Percentiles rank a stretch among this genome's conserved stretches.
These are phyloP conservation scores for Stemphylium beticola DNA, from an alignment of 2,329 filamentous ascomycete species.

Conservation along the genomic window DNA sequence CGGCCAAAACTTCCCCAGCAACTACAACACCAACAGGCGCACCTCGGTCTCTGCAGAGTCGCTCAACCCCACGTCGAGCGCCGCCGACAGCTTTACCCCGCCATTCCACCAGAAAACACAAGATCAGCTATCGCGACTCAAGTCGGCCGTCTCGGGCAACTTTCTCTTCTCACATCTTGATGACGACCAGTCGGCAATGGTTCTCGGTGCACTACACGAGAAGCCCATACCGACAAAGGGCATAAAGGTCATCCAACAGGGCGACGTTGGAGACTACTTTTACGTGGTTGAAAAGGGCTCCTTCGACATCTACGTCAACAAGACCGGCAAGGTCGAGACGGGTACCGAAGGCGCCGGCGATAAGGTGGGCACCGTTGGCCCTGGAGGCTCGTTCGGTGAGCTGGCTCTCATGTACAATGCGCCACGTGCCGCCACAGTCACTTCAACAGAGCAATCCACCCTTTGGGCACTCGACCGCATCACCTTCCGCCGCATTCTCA, in stretches of 20 bases:
- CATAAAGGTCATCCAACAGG: constrained; percentile 90
- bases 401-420: constrained; percentile 98
- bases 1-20: constrained; percentile 78
- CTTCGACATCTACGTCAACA: constrained; percentile 91
- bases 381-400: constrained; percentile 94
- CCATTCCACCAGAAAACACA: constrained; percentile 82
- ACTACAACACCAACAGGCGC: constrained; percentile 92
- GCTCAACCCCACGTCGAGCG: constrained; percentile 83
- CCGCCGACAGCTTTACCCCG: constrained; percentile 87
- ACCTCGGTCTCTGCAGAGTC: constrained; percentile 98
- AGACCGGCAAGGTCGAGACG: constrained; percentile 75
- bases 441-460: constrained; percentile 81
- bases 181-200: constrained; percentile 86
- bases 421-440: constrained; percentile 90
- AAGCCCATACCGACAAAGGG: constrained; percentile 94
- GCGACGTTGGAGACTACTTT: constrained; percentile 95
- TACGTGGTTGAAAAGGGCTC: constrained; percentile 92
- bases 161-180: constrained; percentile 95
- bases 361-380: constrained; percentile 80
- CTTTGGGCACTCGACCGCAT: constrained; percentile 95
- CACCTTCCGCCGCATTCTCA: constrained; percentile 95
- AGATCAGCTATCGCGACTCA: constrained; percentile 81
- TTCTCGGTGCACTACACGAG: constrained; percentile 89
- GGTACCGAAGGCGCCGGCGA: constrained; percentile 82
- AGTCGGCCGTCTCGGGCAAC: constrained; percentile 82